phyloP scores from a whole-genome alignment of 352 stramenopile species.

The Stephanocyclus meneghinianus region DNA sequence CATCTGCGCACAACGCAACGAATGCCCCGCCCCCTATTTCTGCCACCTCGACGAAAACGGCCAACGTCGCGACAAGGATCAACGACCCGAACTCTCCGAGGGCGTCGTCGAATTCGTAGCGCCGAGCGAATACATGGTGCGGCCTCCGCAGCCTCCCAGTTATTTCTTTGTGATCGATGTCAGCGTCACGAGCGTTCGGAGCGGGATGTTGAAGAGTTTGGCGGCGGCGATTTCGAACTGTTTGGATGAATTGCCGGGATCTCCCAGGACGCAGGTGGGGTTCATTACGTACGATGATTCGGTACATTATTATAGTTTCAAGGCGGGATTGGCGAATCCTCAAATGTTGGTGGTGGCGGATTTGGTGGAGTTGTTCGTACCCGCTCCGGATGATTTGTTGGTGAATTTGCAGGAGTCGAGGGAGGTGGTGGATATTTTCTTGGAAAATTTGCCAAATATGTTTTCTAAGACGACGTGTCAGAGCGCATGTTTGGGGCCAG shows the following conservation, averaged over 20 bases:
- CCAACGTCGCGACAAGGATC: constrained; percentile 89
- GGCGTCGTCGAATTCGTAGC: constrained; percentile 87
- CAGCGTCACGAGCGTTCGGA: constrained; percentile 78
- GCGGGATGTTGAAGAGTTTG: constrained; percentile 82
- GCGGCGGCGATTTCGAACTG: constrained; percentile 81
- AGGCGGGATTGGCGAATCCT: constrained; percentile 72
- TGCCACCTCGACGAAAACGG: constrained; percentile 94
- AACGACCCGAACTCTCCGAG: constrained; percentile 87
- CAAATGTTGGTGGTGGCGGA: constrained; percentile 88
- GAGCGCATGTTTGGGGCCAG: constrained; percentile 82
- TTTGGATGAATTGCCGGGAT: constrained; percentile 84
- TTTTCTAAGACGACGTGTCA: constrained; percentile 85
- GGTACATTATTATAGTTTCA: constrained; percentile 90
- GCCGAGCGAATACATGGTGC: constrained; percentile 88
- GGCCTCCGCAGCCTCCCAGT: constrained; percentile 83
- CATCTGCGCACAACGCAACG: constrained; percentile 88
- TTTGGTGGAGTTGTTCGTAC: constrained; percentile 88
- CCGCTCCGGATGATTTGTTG: constrained; percentile 92
- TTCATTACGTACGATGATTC: constrained; percentile 88
- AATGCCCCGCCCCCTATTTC: constrained; percentile 95
- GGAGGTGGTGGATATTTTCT: constrained; percentile 91
- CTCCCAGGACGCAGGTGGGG: constrained; percentile 82
- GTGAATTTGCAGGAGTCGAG: constrained; percentile 95
- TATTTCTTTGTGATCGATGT: constrained; percentile 90
- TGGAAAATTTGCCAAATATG: constrained; percentile 91